Conservation (phyloP, 1,284 basidiomycete genomes). For the Golubevia sp. region DNA sequence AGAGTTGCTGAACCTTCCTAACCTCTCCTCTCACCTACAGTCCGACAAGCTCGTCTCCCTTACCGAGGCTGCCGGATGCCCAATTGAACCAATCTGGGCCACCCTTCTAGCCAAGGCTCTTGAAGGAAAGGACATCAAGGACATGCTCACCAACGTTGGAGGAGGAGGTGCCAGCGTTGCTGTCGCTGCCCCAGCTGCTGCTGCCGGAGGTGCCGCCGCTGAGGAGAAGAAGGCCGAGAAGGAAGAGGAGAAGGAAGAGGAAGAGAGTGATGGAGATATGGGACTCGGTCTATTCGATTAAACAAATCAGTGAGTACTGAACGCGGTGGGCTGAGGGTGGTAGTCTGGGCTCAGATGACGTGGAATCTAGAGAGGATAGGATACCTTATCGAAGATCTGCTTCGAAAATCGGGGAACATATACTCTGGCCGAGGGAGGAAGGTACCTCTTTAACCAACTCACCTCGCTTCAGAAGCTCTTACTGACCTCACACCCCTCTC, state of each 20-base stretch:
- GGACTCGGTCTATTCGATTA: slow-evolving; percentile 84
- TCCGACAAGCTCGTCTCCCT: slow-evolving; percentile 87
- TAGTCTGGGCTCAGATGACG: no score
- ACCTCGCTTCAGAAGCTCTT: no score
- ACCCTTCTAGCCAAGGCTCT: slow-evolving; percentile 93
- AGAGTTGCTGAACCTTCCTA: no score
- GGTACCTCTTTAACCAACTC: no score
- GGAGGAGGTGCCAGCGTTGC: slow-evolving; percentile 69
- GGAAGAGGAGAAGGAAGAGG: slow-evolving; percentile 85
- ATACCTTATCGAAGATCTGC: no score
- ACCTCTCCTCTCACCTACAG: slow-evolving; percentile 65
- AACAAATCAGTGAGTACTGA: no score
- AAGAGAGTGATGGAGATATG: slow-evolving; percentile 67
- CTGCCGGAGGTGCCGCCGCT: slow-evolving; percentile 69
- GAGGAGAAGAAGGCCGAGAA: slow-evolving; percentile 67
- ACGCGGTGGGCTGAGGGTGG: no score
- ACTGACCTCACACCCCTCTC: no score
- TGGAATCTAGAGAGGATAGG: no score
- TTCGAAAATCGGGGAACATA: no score
- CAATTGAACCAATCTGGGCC: slow-evolving; percentile 97
- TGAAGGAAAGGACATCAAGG: slow-evolving; percentile 96
- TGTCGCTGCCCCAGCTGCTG: slow-evolving; percentile 67
- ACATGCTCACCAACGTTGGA: slow-evolving; percentile 88
- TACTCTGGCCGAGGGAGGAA: no score
- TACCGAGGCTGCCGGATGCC: slow-evolving; percentile 79